Conservation (phyloP, 371 early-diverging fungal genomes). For the Mortierella sp. region DNA sequence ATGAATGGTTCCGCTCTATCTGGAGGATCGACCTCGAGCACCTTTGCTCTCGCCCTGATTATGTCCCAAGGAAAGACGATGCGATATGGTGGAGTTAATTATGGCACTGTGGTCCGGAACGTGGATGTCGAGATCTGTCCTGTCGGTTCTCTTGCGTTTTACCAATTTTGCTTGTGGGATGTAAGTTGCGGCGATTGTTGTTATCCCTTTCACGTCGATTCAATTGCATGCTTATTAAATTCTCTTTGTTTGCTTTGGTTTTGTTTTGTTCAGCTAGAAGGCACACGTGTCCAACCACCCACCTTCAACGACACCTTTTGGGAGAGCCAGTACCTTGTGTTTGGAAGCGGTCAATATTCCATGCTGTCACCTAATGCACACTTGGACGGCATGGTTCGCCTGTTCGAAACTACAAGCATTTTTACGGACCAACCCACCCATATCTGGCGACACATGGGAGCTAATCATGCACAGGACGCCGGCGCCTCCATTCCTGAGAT, state of each 20-base stretch:
- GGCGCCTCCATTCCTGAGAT: not conserved
- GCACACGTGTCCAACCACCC: too few species aligned
- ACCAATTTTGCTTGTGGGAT: conserved; percentile 6
- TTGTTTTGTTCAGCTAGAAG: too few species aligned
- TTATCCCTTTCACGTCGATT: not conserved
- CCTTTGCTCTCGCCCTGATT: not conserved
- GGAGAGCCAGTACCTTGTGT: not conserved
- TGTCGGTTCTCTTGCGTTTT: conserved; percentile 17
- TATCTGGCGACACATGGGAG: not conserved
- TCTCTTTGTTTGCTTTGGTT: too few species aligned
- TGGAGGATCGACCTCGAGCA: not conserved
- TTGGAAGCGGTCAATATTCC: not conserved
- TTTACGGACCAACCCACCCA: conserved; percentile 6
- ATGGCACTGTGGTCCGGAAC: conserved; percentile 11
- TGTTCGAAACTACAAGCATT: not conserved
- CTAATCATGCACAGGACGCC: not conserved
- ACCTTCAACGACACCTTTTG: not conserved
- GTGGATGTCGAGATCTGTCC: conserved; percentile 19
- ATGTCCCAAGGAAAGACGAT: not conserved
- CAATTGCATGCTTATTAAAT: too few species aligned
- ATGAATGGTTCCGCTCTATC: too few species aligned
- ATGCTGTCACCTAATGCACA: not conserved
- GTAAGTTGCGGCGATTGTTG: not conserved
- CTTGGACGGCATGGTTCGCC: not conserved
- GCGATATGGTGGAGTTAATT: not conserved